Base-by-base conservation (phyloP, 2,329 filamentous ascomycete species). In the Curvularia sp. region DNA sequence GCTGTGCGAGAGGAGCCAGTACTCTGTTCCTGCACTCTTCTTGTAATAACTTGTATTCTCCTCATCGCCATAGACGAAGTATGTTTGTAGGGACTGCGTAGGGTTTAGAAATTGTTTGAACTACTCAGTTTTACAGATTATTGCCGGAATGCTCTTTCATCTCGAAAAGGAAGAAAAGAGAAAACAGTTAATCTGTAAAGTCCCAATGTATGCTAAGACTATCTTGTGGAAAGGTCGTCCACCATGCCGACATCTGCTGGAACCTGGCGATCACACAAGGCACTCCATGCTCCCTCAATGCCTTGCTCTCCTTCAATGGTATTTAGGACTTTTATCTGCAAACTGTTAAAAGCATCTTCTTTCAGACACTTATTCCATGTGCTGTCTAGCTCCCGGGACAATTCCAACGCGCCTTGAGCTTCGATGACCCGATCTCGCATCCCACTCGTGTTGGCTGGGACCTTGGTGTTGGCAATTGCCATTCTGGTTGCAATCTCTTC, bases 401-500 rank as follows among this genome's bases (percentile, higher is more conserved):
- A 42, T 22, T 31, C 3, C 20, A 20, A 20, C n/a, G 35, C 35
- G 22, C 49, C 35, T 33, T 51, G 33, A 13, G 49, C 20, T 39
- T 51, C 49, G 22, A 51, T 51, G 24, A 20, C 49, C 15, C 49
- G 35, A 42, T 51, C 49, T 15, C 22, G 49, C 20, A 51, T 26
- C 6, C 38, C 38, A 43, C 35, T 42, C 15, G 38, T 51, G 3
- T 42, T 51, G 24, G 43, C 35, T 42, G 24, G 26, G 15, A 51
- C 35, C n/a, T 51, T 51, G 4, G 35, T 31, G 15, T 20, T 51
- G 4, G 49, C 28, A 22, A 15, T 39, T 4, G 49, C 33, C 35
- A 51, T 26, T 7, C 35, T 51, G 48, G 33, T 33, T 41, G 28
- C 8, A 15, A 31, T 39, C 13, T 41, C 35, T n/a, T 41, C 33